Evolutionary conservation across 2,329 filamentous ascomycete species (phyloP).

Genomic region (Fusarium caatingaense): DNA sequence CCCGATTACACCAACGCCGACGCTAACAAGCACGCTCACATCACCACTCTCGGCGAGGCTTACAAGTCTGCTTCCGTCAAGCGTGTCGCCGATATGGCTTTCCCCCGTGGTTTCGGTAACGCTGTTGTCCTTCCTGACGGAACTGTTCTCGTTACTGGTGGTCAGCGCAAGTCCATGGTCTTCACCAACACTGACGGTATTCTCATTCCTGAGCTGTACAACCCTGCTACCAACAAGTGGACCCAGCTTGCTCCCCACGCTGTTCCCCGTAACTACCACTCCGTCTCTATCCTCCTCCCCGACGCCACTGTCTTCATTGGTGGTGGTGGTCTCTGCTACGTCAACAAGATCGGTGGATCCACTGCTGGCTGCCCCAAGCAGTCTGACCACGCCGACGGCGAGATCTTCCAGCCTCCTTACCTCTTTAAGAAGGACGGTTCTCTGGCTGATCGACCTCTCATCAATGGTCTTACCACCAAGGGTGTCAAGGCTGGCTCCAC

Average conservation of each 20-base stretch:
- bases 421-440: slow-evolving; percentile 60
- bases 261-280: slow-evolving; percentile 63
- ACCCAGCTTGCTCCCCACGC: slow-evolving; percentile 51
- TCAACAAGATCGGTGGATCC: slow-evolving; percentile 45
- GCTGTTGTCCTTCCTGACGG: slow-evolving; percentile 60
- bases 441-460: slow-evolving; percentile 48
- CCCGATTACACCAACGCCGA: slow-evolving; percentile 55
- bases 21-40: slow-evolving; percentile 57
- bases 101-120: slow-evolving; percentile 56
- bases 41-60: slow-evolving; percentile 58
- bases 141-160: slow-evolving; percentile 53
- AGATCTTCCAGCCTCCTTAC: slow-evolving; percentile 68
- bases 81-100: slow-evolving; percentile 48
- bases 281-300: slow-evolving; percentile 59
- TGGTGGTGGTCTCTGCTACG: slow-evolving; percentile 64
- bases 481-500: slow-evolving; percentile 36
- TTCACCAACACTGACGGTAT: slow-evolving; percentile 59
- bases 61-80: slow-evolving; percentile 29
- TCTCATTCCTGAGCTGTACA: slow-evolving; percentile 59
- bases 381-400: slow-evolving; percentile 64
- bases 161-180: slow-evolving; percentile 53
- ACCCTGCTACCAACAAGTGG: slow-evolving; percentile 56
- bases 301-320: slow-evolving; percentile 63
- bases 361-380: slow-evolving; percentile 44
- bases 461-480: slow-evolving; percentile 9